These are phyloP conservation scores for Globisporangium apiculatum DNA, from an alignment of 352 stramenopile species.

Conservation along the genomic window DNA sequence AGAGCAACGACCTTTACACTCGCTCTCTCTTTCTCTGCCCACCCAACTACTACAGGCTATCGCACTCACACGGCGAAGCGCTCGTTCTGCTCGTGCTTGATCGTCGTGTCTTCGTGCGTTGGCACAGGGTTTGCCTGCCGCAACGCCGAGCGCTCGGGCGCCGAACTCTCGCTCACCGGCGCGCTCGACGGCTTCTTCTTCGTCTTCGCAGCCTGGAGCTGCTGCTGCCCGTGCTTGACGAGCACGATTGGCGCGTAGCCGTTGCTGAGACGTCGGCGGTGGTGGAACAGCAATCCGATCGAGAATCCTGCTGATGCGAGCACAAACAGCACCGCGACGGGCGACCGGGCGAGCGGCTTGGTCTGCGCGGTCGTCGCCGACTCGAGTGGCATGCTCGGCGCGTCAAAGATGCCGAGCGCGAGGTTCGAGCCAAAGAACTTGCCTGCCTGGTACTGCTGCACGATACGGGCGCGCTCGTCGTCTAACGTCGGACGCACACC, in stretches of 20 bases:
- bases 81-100: constrained; percentile 51
- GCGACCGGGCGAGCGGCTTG: constrained; percentile 23
- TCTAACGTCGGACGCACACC: constrained; percentile 15
- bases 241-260: constrained; percentile 50
- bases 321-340: constrained; percentile 32
- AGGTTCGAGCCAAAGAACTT: constrained; percentile 60
- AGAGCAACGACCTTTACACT: neutral
- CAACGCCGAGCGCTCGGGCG: constrained; percentile 19
- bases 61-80: constrained; percentile 52
- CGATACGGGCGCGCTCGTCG: constrained; percentile 43
- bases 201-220: neutral
- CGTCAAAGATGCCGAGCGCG: constrained; percentile 56
- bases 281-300: constrained; percentile 45
- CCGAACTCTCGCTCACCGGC: constrained; percentile 11
- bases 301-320: constrained; percentile 32
- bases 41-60: neutral
- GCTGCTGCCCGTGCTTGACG: constrained; percentile 27
- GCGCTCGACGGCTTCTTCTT: neutral
- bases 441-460: constrained; percentile 44
- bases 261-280: constrained; percentile 48
- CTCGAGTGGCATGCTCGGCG: constrained; percentile 25
- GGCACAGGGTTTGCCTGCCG: constrained; percentile 25
- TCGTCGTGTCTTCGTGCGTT: constrained; percentile 29
- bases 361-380: constrained; percentile 19
- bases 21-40: neutral